Evolutionary conservation across 352 stramenopile species (phyloP).

Genomic region (Phytophthora capsici): DNA sequence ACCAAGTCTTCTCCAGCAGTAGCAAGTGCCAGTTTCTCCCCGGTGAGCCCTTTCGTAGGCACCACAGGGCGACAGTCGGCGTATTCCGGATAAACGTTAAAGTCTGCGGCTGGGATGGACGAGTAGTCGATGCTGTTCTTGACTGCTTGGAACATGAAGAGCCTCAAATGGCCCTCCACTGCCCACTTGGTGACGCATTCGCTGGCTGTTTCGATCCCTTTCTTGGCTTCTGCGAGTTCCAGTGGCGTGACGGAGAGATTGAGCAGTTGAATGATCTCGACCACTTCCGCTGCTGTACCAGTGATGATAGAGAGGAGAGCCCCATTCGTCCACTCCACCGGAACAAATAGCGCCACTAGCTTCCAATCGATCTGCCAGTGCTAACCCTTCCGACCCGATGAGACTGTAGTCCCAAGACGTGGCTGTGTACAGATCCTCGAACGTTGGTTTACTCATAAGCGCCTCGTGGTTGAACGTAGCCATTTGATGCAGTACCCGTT

Average conservation of each 20-base stretch:
- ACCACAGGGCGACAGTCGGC: conserved; percentile 28
- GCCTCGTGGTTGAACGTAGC: conserved; percentile 20
- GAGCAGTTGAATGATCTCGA: conserved; percentile 22
- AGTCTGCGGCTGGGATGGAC: conserved; percentile 35
- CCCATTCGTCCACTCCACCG: conserved; percentile 35
- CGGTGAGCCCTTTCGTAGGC: conserved; percentile 11
- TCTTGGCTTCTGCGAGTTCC: conserved; percentile 17
- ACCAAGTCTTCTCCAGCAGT: conserved; percentile 29
- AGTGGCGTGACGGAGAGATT: conserved; percentile 23
- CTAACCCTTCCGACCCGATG: conserved; percentile 10
- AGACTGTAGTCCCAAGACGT: conserved; percentile 32
- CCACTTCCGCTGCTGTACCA: conserved; percentile 12
- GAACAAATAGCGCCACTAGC: conserved; percentile 34
- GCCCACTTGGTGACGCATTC: conserved; percentile 32
- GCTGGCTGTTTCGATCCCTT: conserved; percentile 15
- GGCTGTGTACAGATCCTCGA: conserved; percentile 30
- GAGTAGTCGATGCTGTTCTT: conserved; percentile 37
- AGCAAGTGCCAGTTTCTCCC: conserved; percentile 19
- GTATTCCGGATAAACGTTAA: conserved; percentile 36
- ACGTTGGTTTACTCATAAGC: conserved; percentile 36
- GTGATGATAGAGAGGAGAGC: conserved; percentile 32
- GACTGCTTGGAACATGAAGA: conserved; percentile 37
- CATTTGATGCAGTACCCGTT: conserved; percentile 20
- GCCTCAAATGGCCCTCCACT: background rate
- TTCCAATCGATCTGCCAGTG: conserved; percentile 21